These are phyloP conservation scores for Alternaria dauci DNA, from an alignment of 2,329 filamentous ascomycete species.

Conservation along the genomic window DNA sequence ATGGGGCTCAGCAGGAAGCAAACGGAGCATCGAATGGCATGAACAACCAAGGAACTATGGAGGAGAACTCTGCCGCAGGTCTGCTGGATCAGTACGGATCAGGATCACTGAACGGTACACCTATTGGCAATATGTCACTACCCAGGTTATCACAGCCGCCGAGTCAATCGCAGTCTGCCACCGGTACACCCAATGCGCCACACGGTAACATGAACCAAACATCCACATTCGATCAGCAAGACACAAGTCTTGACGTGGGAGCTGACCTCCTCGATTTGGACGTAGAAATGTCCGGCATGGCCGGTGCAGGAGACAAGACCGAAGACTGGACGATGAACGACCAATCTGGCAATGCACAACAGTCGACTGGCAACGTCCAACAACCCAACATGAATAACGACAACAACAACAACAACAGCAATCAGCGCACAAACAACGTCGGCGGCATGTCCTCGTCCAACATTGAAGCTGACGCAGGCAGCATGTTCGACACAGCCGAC, in stretches of 20 bases:
- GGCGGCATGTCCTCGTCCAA: conserved; percentile 29
- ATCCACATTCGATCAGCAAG: conserved; percentile 38
- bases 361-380: conserved; percentile 24
- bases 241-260: conserved; percentile 36
- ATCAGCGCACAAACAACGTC: conserved; percentile 26
- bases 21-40: conserved; percentile 48
- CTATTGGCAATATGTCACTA: conserved; percentile 67
- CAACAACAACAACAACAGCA: conserved; percentile 20
- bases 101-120: conserved; percentile 67
- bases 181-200: conserved; percentile 61
- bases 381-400: conserved; percentile 30
- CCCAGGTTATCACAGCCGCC: conserved; percentile 63
- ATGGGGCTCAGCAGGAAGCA: conserved; percentile 34
- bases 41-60: conserved; percentile 41
- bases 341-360: conserved; percentile 30
- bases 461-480: conserved; percentile 42
- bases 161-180: conserved; percentile 66
- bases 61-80: conserved; percentile 61
- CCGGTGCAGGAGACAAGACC: conserved; percentile 47
- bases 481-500: conserved; percentile 50
- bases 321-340: conserved; percentile 51
- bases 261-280: conserved; percentile 54
- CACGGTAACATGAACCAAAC: conserved; percentile 29
- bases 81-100: conserved; percentile 75
- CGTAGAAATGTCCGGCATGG: conserved; percentile 67